A percentile compares a stretch with the other conserved stretches of the same genome.
These are phyloP conservation scores for Dissophora globulifera DNA, from an alignment of 192 early-diverging fungal genomes.

Conservation along the genomic window DNA sequence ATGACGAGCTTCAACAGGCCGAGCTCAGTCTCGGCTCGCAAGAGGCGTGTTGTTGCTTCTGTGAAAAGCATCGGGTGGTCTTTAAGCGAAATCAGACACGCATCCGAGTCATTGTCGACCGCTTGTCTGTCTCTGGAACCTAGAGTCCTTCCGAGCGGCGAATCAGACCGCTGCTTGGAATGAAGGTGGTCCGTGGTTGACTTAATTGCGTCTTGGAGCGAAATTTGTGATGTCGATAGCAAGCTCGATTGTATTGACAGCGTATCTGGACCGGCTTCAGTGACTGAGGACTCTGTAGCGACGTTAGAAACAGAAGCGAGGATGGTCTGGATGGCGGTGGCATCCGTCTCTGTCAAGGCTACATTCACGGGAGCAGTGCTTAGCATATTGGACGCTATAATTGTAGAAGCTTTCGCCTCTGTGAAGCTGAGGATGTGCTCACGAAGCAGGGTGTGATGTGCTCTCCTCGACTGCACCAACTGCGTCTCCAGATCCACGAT, in stretches of 20 bases:
- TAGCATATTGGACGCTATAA: background rate
- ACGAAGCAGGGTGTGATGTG: slow-evolving; percentile 24
- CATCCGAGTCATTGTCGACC: background rate
- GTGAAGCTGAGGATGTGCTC: slow-evolving; percentile 25
- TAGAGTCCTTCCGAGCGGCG: too few species aligned
- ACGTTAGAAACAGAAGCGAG: slow-evolving; percentile 1
- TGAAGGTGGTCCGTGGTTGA: background rate
- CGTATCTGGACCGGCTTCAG: too few species aligned
- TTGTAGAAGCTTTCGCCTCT: background rate
- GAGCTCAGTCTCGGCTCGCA: slow-evolving; percentile 33
- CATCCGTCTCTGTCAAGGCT: background rate
- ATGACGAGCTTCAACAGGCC: slow-evolving; percentile 33
- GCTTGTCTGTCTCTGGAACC: background rate
- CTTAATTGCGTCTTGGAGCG: slow-evolving; percentile 7
- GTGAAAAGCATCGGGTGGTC: background rate
- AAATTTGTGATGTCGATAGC: slow-evolving; percentile 6
- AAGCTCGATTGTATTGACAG: too few species aligned
- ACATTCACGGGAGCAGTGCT: background rate
- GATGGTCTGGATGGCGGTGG: slow-evolving; percentile 11
- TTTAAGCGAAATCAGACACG: background rate
- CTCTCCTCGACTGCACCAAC: slow-evolving; percentile 15
- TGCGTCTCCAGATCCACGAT: slow-evolving; percentile 20
- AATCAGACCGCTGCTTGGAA: too few species aligned
- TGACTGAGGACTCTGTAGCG: too few species aligned
- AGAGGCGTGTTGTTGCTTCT: slow-evolving; percentile 20